A percentile compares a stretch with the other conserved stretches of the same genome.
phyloP scores from a whole-genome alignment of 2,329 filamentous ascomycete species.

The Trichoderma sp. region DNA sequence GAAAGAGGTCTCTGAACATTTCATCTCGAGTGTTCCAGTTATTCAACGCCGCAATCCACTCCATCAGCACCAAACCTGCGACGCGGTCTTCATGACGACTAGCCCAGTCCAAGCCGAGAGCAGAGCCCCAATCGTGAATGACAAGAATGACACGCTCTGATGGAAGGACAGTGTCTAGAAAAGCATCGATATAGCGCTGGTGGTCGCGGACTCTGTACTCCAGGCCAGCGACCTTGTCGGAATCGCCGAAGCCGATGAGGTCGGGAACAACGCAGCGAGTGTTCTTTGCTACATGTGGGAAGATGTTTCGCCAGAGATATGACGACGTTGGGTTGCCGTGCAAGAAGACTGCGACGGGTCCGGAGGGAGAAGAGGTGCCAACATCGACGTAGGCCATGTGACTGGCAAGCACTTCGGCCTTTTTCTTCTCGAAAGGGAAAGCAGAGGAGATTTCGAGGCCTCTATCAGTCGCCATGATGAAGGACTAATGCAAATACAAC shows the following conservation, averaged over 20 bases:
- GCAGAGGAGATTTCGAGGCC: neutral
- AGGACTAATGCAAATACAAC: fast-evolving
- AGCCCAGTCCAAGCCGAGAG: constrained; percentile 4
- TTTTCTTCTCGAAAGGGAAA: neutral
- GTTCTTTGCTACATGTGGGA: neutral
- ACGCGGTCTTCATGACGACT: neutral
- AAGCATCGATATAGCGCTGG: constrained; percentile 7
- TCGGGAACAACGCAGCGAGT: neutral
- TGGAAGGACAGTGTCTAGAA: neutral
- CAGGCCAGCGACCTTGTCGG: neutral
- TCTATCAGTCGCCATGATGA: neutral
- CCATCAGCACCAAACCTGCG: neutral
- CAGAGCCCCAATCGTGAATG: neutral
- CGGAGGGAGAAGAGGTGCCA: neutral
- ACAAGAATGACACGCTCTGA: neutral
- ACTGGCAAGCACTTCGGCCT: neutral
- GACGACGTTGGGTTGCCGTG: constrained; percentile 10
- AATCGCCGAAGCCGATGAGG: constrained; percentile 4
- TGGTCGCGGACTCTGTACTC: constrained; percentile 7
- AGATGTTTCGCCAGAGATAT: constrained; percentile 12
- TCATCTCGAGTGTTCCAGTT: neutral
- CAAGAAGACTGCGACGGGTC: neutral
- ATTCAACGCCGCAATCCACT: neutral
- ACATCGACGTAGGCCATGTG: constrained; percentile 1
- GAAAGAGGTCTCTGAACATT: neutral